These are phyloP conservation scores for Amaranthus cruentus DNA, from an alignment of 148 eudicot species.

Conservation along the genomic window DNA sequence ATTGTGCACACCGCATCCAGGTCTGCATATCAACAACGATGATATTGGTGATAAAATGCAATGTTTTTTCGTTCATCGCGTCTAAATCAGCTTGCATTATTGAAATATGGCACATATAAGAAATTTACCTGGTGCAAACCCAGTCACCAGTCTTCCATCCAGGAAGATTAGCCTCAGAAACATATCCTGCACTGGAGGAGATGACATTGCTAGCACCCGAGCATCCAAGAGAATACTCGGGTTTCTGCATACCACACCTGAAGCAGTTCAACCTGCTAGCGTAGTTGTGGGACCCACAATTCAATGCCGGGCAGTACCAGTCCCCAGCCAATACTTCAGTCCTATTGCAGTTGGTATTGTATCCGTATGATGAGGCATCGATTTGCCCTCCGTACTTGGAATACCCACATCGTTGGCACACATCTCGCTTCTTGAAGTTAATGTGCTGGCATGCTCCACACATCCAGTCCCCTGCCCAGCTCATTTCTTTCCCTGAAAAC, in stretches of 20 bases:
- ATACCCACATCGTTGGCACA: constrained; percentile 61
- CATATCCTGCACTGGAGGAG: constrained; percentile 27
- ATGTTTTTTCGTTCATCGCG: not conserved
- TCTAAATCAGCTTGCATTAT: not conserved
- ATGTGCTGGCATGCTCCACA: constrained; percentile 71
- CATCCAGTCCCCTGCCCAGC: constrained; percentile 84
- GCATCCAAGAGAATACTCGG: constrained; percentile 24
- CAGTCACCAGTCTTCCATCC: constrained; percentile 91
- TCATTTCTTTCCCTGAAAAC: constrained; percentile 34
- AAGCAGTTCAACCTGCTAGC: constrained; percentile 72
- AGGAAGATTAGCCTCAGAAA: constrained; percentile 37
- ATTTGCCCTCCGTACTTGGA: constrained; percentile 41
- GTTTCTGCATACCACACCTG: constrained; percentile 45
- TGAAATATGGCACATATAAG: not conserved
- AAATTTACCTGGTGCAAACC: constrained; percentile 58
- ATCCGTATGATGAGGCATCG: constrained; percentile 35
- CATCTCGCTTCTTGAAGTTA: constrained; percentile 75
- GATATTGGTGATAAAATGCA: not conserved
- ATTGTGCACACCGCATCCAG: constrained; percentile 70
- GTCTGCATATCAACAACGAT: constrained; percentile 26
- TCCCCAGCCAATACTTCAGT: constrained; percentile 69
- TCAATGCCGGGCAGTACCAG: constrained; percentile 68
- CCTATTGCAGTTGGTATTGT: constrained; percentile 16
- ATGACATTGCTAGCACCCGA: constrained; percentile 23
- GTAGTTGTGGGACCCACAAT: constrained; percentile 81